Base-by-base conservation (phyloP, 768 basidiomycete genomes). In the Erythrobasidium yunnanense region DNA sequence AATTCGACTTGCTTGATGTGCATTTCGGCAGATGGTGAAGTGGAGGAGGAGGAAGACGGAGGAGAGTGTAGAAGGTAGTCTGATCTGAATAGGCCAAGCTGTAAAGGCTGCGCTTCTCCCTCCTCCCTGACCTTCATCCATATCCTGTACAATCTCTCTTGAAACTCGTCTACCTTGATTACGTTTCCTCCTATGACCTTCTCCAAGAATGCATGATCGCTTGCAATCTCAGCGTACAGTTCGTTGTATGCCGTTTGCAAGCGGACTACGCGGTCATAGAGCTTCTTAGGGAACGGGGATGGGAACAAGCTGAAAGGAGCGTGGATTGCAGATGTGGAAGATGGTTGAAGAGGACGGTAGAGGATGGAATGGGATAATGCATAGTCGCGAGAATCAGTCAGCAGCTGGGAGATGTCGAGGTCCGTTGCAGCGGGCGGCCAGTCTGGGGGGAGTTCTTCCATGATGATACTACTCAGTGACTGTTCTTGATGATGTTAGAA, bases 1-100 rank as follows among this genome's bases (percentile, higher is more conserved):
- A 96, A 95, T 75, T 99, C 93, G 45, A 97, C 93, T 77, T 99
- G 93, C 75, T 91, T 93, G 69, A 99, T 76, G n/a, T n/a, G n/a
- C n/a, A n/a, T n/a, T n/a, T n/a, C n/a, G n/a, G n/a, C n/a, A n/a
- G n/a, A n/a, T n/a, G n/a, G n/a, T n/a, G n/a, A n/a, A n/a, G n/a
- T n/a, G n/a, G 71, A 58, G n/a, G 70, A n/a, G 15, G 55, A n/a
- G 5, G 47, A 55, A 18, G 4, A 78, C 76, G 15, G n/a, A n/a
- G n/a, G n/a, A n/a, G n/a, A n/a, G 70, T 99, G 90, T 22, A 96
- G 77, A 30, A 97, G 79, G 77, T 96, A 99, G 78, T 99, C 93
- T 8, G 91, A 95, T 60, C 93, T 81, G 77, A 93, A 95, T 20
- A 99, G 77, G 20, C 92, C 91, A 4, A 97, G 81, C 67, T 95